Conservation (phyloP, 2,329 filamentous ascomycete species). For the Neodidymelliopsis sp. region DNA sequence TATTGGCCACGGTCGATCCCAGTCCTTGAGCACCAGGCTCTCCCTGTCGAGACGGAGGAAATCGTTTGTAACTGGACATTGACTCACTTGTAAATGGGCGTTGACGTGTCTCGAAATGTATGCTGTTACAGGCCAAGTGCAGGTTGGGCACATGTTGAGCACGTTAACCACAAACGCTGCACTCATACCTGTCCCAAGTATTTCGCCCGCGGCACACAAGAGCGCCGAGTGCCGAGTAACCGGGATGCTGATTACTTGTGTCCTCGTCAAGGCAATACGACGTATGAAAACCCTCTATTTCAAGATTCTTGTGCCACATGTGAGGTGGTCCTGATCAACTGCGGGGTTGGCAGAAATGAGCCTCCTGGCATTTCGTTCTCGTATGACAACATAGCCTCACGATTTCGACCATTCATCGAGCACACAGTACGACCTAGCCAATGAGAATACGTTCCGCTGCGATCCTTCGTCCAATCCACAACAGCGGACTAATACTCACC, state of each 20-base stretch:
- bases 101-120: constrained; percentile 2
- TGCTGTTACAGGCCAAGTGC: background rate
- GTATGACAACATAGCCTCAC: constrained; percentile 23
- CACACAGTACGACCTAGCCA: constrained; percentile 6
- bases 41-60: constrained; percentile 1
- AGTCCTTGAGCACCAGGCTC: constrained; percentile 1
- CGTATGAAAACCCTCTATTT: constrained; percentile 6
- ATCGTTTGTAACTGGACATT: background rate
- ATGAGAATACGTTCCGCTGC: constrained; percentile 3
- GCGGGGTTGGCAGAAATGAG: constrained; percentile 9
- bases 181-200: constrained; percentile 3
- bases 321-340: constrained; percentile 4
- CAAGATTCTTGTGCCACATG: constrained; percentile 4
- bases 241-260: constrained; percentile 1
- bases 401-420: constrained; percentile 9
- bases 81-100: background rate
- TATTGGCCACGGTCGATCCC: constrained; percentile 3
- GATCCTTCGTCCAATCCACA: background rate
- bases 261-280: constrained; percentile 13
- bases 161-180: constrained; percentile 14
- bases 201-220: constrained; percentile 16
- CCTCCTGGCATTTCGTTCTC: constrained; percentile 15
- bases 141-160: background rate
- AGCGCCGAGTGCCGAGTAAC: constrained; percentile 22
- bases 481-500: background rate